Evolutionary conservation across 208 protist species (phyloP).

Genomic region (Porcisia hertigi): DNA sequence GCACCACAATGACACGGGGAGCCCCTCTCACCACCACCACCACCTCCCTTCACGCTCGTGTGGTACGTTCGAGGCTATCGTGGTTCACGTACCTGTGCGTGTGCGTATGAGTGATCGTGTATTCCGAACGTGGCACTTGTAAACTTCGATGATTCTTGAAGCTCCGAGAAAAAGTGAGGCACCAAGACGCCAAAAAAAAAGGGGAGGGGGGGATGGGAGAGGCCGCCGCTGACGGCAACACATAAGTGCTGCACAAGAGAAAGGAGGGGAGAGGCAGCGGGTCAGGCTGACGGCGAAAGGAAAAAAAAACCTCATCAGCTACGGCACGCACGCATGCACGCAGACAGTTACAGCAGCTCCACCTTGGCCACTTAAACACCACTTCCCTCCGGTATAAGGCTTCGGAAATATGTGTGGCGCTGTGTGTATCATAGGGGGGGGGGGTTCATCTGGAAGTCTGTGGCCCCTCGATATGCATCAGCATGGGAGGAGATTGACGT

Average conservation of each 20-base stretch:
- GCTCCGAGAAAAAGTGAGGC: not conserved
- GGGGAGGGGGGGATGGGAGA: not conserved
- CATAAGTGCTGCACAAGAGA: not conserved
- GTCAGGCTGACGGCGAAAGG: not conserved
- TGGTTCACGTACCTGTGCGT: constrained; percentile 1
- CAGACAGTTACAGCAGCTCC: not conserved
- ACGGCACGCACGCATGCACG: not conserved
- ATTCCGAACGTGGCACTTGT: not conserved
- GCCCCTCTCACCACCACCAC: no score
- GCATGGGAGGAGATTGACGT: no score
- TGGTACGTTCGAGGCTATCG: no score
- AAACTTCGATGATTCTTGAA: no score
- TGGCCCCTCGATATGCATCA: no score
- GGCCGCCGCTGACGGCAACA: not conserved
- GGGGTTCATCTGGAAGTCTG: not conserved
- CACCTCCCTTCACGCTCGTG: no score
- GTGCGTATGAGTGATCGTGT: not conserved
- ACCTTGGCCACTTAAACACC: not conserved
- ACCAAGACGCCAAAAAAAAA: not conserved
- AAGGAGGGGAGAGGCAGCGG: not conserved
- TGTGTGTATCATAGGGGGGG: not conserved
- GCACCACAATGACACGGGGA: no score
- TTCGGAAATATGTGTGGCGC: not conserved
- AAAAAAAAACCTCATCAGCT: not conserved
- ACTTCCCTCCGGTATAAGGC: not conserved